phyloP scores from a whole-genome alignment of 2,329 filamentous ascomycete genomes.

The Dryadomyces quercivorus region DNA sequence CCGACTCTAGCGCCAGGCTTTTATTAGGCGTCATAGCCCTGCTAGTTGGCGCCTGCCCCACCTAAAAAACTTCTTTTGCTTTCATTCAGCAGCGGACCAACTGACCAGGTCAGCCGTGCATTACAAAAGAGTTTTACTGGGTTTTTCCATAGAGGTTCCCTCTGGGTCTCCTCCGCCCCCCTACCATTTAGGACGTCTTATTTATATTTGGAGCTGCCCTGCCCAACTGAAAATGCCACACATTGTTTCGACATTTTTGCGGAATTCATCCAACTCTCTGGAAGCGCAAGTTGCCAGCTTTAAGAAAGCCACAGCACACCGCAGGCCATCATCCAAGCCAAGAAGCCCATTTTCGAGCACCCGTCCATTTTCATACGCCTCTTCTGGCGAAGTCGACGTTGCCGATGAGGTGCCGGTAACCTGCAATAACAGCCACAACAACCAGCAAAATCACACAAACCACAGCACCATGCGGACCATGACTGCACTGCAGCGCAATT shows the following conservation, averaged over 20 bases:
- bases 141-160: background rate
- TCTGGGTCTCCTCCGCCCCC: background rate
- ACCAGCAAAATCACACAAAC: slow-evolving; percentile 5
- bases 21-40: background rate
- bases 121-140: background rate
- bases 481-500: slow-evolving; percentile 8
- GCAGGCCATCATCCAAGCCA: slow-evolving; percentile 18
- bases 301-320: slow-evolving; percentile 26
- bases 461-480: slow-evolving; percentile 9
- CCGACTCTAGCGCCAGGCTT: background rate
- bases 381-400: slow-evolving; percentile 23
- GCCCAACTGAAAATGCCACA: slow-evolving; percentile 34
- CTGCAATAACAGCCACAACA: slow-evolving; percentile 5
- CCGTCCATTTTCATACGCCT: slow-evolving; percentile 23
- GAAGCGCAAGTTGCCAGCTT: slow-evolving; percentile 38
- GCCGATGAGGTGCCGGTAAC: slow-evolving; percentile 13
- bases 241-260: slow-evolving; percentile 44
- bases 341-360: slow-evolving; percentile 10
- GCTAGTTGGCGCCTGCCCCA: background rate
- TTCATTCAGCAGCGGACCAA: background rate
- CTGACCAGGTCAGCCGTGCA: background rate
- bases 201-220: background rate
- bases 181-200: background rate
- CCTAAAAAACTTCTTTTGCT: background rate
- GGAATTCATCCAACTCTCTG: slow-evolving; percentile 32